Conservation (phyloP, 2,329 filamentous ascomycete species). For the Colletotrichum theobromicola region DNA sequence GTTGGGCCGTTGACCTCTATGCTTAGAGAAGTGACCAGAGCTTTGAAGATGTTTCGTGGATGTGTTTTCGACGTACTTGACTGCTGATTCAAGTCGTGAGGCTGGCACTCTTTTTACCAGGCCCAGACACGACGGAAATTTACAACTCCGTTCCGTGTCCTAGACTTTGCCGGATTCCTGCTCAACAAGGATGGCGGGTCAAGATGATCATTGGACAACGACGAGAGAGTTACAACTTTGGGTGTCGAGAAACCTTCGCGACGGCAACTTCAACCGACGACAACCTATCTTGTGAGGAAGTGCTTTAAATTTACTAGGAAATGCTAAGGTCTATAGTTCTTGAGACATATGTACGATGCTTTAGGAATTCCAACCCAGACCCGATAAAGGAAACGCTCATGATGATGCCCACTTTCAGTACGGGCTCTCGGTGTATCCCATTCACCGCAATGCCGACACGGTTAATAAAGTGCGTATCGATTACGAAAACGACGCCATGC, state of each 20-base stretch:
- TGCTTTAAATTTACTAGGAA: neutral
- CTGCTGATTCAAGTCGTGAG: accelerated
- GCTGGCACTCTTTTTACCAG: neutral
- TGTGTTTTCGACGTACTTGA: accelerated
- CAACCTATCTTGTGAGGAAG: neutral
- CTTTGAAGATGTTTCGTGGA: too few relatives aligned
- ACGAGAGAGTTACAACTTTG: neutral
- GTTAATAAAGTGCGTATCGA: neutral
- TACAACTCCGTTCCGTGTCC: neutral
- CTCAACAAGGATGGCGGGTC: neutral
- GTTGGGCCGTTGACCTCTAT: too few relatives aligned
- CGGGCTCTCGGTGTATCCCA: neutral
- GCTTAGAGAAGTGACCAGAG: too few relatives aligned
- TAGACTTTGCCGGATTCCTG: accelerated
- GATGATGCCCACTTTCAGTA: neutral
- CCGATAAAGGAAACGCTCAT: neutral
- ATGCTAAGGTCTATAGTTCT: neutral
- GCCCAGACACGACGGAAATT: neutral
- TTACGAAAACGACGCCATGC: neutral
- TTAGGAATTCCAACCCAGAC: neutral
- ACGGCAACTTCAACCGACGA: accelerated
- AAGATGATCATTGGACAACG: neutral
- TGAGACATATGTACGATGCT: neutral
- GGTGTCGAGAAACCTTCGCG: neutral
- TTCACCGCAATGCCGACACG: neutral